These are phyloP conservation scores for Novymonas esmeraldas DNA, from an alignment of 208 protist species.

Conservation along the genomic window DNA sequence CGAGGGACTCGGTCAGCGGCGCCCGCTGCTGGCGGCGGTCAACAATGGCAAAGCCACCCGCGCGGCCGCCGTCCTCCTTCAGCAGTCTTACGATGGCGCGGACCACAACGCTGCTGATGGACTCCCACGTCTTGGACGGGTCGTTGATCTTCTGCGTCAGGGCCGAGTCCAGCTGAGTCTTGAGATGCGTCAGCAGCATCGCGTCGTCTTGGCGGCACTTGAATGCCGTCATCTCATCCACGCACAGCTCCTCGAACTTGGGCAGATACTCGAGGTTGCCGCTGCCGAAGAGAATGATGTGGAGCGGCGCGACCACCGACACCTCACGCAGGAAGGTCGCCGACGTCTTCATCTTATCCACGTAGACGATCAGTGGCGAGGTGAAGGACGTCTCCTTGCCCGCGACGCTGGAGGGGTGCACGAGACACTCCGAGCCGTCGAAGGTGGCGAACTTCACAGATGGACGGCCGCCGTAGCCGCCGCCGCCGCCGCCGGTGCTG, in stretches of 20 bases:
- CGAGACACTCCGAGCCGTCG: slow-evolving; percentile 80
- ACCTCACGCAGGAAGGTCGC: slow-evolving; percentile 92
- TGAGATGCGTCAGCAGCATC: slow-evolving; percentile 78
- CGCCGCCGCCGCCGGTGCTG: neutral
- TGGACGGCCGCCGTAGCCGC: slow-evolving; percentile 11
- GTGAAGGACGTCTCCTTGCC: slow-evolving; percentile 64
- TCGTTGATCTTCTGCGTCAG: slow-evolving; percentile 89
- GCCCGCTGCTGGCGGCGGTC: slow-evolving; percentile 69
- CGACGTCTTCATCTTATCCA: slow-evolving; percentile 95
- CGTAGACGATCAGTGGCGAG: slow-evolving; percentile 91
- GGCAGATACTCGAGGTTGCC: slow-evolving; percentile 77
- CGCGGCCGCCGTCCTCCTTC: slow-evolving; percentile 51
- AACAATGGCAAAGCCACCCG: slow-evolving; percentile 55
- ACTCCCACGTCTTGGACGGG: slow-evolving; percentile 79
- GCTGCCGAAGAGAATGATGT: slow-evolving; percentile 94
- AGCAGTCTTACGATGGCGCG: slow-evolving; percentile 85
- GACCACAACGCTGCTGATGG: slow-evolving; percentile 79
- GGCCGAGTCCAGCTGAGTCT: slow-evolving; percentile 85
- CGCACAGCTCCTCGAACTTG: slow-evolving; percentile 82
- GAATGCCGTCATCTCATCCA: slow-evolving; percentile 83
- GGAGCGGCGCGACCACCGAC: slow-evolving; percentile 89
- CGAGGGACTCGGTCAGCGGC: slow-evolving; percentile 46
- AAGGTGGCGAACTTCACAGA: slow-evolving; percentile 55
- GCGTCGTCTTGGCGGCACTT: slow-evolving; percentile 82
- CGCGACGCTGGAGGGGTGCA: slow-evolving; percentile 94